A percentile compares a stretch with the other conserved stretches of the same genome.
Evolutionary conservation across 192 early-diverging fungal species (phyloP).

Genomic region (Funneliformis mosseae): DNA sequence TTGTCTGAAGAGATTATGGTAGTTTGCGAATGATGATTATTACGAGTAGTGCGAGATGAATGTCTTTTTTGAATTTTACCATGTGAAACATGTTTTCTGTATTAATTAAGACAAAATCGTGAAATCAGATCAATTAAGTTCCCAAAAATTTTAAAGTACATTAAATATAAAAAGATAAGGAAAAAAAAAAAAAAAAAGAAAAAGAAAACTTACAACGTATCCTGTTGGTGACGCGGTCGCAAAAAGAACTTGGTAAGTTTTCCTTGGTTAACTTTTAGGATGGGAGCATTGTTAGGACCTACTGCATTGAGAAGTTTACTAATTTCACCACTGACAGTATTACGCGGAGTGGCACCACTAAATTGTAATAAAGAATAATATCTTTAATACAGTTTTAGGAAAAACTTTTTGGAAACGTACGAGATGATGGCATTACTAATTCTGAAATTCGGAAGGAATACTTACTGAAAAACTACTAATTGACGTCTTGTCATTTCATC

Average conservation of each 20-base stretch:
- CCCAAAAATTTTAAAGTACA: neutral
- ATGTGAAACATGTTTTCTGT: constrained; percentile 20
- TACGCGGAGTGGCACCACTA: constrained; percentile 33
- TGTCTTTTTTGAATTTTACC: constrained; percentile 27
- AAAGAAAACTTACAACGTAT: constrained; percentile 9
- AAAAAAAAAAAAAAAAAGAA: neutral
- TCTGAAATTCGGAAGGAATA: constrained; percentile 5
- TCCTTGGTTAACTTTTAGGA: constrained; percentile 34
- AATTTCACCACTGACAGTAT: constrained; percentile 35
- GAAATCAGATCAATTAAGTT: neutral
- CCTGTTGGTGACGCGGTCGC: constrained; percentile 23
- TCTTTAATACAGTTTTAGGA: neutral
- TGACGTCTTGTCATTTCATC: constrained; percentile 34
- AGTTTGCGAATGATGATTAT: constrained; percentile 8
- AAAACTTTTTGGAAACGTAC: neutral
- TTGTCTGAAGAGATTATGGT: constrained; percentile 5
- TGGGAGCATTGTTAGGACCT: constrained; percentile 30
- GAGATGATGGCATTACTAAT: neutral
- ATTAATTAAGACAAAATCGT: neutral
- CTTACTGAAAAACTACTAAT: constrained; percentile 35
- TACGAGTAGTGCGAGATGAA: constrained; percentile 9
- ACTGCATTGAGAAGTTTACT: constrained; percentile 32
- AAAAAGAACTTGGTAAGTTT: constrained; percentile 33
- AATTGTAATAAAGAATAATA: neutral
- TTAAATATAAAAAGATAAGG: neutral